phyloP scores from a whole-genome alignment of 306 rosid species.

The Dalbergia oliveri region DNA sequence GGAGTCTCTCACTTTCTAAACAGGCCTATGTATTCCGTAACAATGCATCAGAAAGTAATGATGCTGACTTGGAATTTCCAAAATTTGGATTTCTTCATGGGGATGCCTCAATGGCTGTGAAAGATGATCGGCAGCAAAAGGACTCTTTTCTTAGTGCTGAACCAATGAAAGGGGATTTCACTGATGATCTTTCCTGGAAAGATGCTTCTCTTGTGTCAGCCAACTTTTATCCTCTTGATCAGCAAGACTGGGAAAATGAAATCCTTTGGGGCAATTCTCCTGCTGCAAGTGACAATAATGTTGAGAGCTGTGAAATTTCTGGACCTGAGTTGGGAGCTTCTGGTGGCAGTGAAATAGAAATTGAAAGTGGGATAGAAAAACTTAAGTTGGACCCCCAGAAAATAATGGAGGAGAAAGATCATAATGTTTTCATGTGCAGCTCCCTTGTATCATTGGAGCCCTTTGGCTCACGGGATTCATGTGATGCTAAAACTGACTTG shows the following conservation, averaged over 20 bases:
- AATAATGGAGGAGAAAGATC: constrained; percentile 55
- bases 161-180: constrained; percentile 70
- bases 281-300: constrained; percentile 53
- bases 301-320: constrained; percentile 70
- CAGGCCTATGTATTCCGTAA: constrained; percentile 51
- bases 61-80: constrained; percentile 59
- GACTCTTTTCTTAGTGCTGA: constrained; percentile 66
- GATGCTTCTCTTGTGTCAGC: constrained; percentile 50
- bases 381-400: constrained; percentile 44
- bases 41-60: constrained; percentile 57
- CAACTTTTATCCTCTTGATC: constrained; percentile 85
- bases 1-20: constrained; percentile 55
- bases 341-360: constrained; percentile 62
- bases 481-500: constrained; percentile 50
- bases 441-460: constrained; percentile 70
- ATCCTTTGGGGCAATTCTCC: constrained; percentile 94
- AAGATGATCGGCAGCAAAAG: constrained; percentile 52
- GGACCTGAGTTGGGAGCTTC: constrained; percentile 68
- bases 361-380: constrained; percentile 55
- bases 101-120: constrained; percentile 50
- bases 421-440: constrained; percentile 39
- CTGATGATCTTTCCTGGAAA: constrained; percentile 50
- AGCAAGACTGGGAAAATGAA: constrained; percentile 87
- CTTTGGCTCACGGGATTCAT: constrained; percentile 61
- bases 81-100: constrained; percentile 64